Evolutionary conservation across 306 rosid genomes (phyloP).

Genomic region (Urtica urens): DNA sequence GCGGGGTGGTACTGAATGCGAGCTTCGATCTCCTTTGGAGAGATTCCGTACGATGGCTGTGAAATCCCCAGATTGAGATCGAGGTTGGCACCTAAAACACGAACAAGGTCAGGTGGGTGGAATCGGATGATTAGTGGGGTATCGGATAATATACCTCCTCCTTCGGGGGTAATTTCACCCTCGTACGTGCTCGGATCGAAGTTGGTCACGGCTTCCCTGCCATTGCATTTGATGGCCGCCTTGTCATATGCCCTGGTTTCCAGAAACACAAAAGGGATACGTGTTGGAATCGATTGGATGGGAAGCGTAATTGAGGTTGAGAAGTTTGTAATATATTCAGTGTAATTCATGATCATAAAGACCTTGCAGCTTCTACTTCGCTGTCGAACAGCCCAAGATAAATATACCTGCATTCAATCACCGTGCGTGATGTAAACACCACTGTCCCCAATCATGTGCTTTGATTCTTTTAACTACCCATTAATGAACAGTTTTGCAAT

Average conservation of each 20-base stretch:
- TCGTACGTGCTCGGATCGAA: slow-evolving; percentile 75
- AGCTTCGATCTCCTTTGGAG: slow-evolving; percentile 39
- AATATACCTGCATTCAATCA: slow-evolving; percentile 99
- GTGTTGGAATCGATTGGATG: too few species aligned
- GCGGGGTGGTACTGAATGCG: slow-evolving; percentile 41
- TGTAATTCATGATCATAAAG: slow-evolving; percentile 77
- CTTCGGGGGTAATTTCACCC: slow-evolving; percentile 46
- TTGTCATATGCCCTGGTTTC: slow-evolving; percentile 96
- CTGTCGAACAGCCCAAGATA: slow-evolving; percentile 99
- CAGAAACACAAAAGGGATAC: slow-evolving; percentile 72
- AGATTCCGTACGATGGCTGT: slow-evolving; percentile 38
- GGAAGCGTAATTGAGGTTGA: slow-evolving; percentile 60
- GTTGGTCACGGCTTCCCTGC: slow-evolving; percentile 97
- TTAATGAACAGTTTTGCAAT: slow-evolving; percentile 30
- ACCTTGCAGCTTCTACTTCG: slow-evolving; percentile 99
- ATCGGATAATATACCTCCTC: slow-evolving; percentile 37
- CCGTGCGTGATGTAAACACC: slow-evolving; percentile 66
- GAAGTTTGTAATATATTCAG: slow-evolving; percentile 70
- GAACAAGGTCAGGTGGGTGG: too few species aligned
- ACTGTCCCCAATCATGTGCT: slow-evolving; percentile 52
- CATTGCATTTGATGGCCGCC: slow-evolving; percentile 93
- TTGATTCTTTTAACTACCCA: slow-evolving; percentile 37
- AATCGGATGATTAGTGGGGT: too few species aligned
- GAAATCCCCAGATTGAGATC: slow-evolving; percentile 91
- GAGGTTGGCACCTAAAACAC: slow-evolving; percentile 28